These are phyloP conservation scores for Raddia distichophylla DNA, from an alignment of 176 grass and related monocot genomes.

Conservation along the genomic window DNA sequence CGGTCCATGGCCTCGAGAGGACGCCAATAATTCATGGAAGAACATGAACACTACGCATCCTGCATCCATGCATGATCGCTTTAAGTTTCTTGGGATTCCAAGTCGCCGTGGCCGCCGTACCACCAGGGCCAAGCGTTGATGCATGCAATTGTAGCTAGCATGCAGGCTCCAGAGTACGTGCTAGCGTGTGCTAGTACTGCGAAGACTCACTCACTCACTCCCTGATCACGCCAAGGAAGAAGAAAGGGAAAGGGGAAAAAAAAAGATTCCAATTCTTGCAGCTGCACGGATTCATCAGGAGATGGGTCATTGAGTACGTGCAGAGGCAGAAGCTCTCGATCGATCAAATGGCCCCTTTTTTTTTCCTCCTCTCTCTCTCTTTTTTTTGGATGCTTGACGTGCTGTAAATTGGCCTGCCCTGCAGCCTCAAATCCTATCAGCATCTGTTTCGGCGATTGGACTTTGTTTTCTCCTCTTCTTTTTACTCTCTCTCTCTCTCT, in stretches of 20 bases:
- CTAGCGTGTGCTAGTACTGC: too few relatives aligned
- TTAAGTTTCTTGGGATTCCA: conserved; percentile 14
- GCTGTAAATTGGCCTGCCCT: neutral
- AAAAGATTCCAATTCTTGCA: conserved; percentile 23
- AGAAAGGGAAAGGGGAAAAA: neutral
- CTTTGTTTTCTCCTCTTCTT: neutral
- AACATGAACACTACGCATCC: neutral
- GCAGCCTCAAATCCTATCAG: conserved; percentile 29
- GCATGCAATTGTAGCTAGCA: neutral
- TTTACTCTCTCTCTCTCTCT: neutral
- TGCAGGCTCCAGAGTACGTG: neutral
- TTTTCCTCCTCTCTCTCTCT: neutral
- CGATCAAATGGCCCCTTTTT: too few relatives aligned
- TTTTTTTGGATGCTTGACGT: neutral
- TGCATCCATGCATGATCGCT: neutral
- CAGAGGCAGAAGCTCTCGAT: neutral
- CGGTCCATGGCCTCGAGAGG: neutral
- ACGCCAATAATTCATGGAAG: conserved; percentile 27
- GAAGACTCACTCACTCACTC: neutral
- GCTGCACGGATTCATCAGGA: neutral
- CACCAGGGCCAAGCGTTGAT: too few relatives aligned
- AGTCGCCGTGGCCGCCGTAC: neutral
- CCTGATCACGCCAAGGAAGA: neutral
- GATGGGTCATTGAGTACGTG: too few relatives aligned
- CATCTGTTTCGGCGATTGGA: conserved; percentile 9